Base-by-base conservation (phyloP, 371 early-diverging fungal species). In the Actinomucor elegans region DNA sequence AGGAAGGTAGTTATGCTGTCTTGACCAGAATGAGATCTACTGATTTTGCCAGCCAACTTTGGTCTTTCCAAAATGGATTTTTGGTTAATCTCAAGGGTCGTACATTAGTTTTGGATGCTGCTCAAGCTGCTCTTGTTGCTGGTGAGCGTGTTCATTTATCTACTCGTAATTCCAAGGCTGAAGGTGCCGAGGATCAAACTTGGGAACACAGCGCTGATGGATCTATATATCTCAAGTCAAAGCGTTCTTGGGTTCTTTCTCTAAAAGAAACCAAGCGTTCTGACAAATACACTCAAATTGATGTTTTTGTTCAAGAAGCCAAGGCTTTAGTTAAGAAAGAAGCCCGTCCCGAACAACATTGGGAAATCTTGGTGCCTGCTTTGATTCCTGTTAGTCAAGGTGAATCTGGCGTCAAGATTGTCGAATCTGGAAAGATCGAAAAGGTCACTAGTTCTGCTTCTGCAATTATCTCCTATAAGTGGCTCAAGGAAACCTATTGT, bases 11-110 rank as follows among this genome's bases (percentile, higher is more conserved):
- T 28, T 29, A 47, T 42, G 61, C 57, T 32, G 61, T 68, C 4
- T 53, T 76, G 27, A 68, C 68, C 15, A 58, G 44, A 14, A 48
- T 76, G 26, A 61, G 57, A 33, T 46, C 67, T 6, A 66, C 56
- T 4, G 73, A 76, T 42, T 76, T 57, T 49, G 71, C 73, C 5
- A 64, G 69, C 41, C 83, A 82, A 54, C 63, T 82, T 11, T 80
- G 83, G 83, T 66, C 79, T 24, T 80, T 54, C 56, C 53, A 67
- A 20, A 57, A 79, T 37, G 80, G 76, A 27, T 67, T 60, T 48
- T 56, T 83, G 15, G 56, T 77, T 28, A 83, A 83, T 52, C 66
- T 75, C 15, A 71, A 71, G 58, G 69, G 78, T 46, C 63, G 62
- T 45, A 42, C 27, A 15, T 42, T 73, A 15, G 67, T 64, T 27